These are phyloP conservation scores for Dendrobium nobile DNA, from an alignment of 106 monocot species.

Conservation along the genomic window DNA sequence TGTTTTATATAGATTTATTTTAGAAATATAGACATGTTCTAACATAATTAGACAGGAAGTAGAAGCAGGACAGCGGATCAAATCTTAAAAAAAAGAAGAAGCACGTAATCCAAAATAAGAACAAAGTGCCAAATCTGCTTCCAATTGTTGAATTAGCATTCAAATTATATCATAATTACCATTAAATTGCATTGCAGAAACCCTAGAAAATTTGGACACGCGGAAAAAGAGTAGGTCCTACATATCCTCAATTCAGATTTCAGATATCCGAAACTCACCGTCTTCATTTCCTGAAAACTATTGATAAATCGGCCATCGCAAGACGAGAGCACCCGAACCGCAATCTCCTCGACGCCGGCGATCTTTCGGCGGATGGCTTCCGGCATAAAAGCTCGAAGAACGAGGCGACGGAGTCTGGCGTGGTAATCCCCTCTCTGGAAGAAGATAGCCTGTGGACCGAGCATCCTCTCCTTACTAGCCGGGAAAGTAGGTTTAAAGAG, in stretches of 20 bases:
- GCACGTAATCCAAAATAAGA: too few relatives aligned
- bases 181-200: too few relatives aligned
- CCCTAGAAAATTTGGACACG: too few relatives aligned
- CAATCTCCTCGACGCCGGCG: constrained; percentile 45
- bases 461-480: constrained; percentile 85
- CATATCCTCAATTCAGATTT: neutral
- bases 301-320: constrained; percentile 68
- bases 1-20: too few relatives aligned
- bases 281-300: constrained; percentile 89
- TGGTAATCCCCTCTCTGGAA: constrained; percentile 89
- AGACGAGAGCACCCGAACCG: constrained; percentile 37
- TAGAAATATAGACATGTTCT: too few relatives aligned
- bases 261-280: constrained; percentile 21
- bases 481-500: constrained; percentile 96
- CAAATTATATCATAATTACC: neutral
- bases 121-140: too few relatives aligned
- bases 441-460: constrained; percentile 87
- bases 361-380: constrained; percentile 44
- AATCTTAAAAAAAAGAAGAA: too few relatives aligned
- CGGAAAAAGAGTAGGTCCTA: too few relatives aligned
- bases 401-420: constrained; percentile 49
- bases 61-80: too few relatives aligned
- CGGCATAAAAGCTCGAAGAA: constrained; percentile 76
- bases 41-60: too few relatives aligned
- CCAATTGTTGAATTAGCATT: neutral